These are phyloP conservation scores for Aspergillus pseudoviridinutans DNA, from an alignment of 2,329 filamentous ascomycete genomes.

Conservation along the genomic window DNA sequence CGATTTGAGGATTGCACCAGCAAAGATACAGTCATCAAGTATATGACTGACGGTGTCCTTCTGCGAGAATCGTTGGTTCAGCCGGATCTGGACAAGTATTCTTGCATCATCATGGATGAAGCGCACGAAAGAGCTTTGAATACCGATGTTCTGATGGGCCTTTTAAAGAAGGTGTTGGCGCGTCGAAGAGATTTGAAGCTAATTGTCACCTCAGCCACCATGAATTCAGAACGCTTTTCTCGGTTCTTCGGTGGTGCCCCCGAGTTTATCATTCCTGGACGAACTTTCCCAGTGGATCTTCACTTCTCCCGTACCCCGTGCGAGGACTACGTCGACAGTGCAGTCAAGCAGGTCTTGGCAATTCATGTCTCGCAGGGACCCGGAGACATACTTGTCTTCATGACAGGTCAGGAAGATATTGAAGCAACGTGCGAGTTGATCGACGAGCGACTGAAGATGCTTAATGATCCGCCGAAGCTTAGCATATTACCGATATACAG, in stretches of 20 bases:
- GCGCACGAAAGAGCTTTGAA: constrained; percentile 95
- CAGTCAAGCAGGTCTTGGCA: constrained; percentile 89
- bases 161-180: constrained; percentile 95
- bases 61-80: constrained; percentile 91
- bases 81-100: constrained; percentile 89
- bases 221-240: constrained; percentile 96
- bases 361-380: constrained; percentile 93
- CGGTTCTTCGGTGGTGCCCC: constrained; percentile 95
- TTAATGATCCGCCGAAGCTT: constrained; percentile 92
- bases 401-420: constrained; percentile 99
- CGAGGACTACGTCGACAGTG: constrained; percentile 95
- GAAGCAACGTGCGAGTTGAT: constrained; percentile 93
- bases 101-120: constrained; percentile 99
- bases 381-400: constrained; percentile 96
- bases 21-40: constrained; percentile 93
- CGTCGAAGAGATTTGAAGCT: constrained; percentile 87
- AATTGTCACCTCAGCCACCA: constrained; percentile 96
- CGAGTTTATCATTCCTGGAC: constrained; percentile 91
- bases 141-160: constrained; percentile 93
- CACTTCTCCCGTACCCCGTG: constrained; percentile 93
- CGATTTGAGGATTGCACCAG: constrained; percentile 98
- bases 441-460: constrained; percentile 76
- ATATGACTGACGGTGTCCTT: constrained; percentile 97
- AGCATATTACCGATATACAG: constrained; percentile 97
- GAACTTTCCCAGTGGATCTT: constrained; percentile 95